Evolutionary conservation across 116 monocot species (phyloP), one percentile per base, ranked within the genome.

Genomic region (Cymodocea nodosa): DNA sequence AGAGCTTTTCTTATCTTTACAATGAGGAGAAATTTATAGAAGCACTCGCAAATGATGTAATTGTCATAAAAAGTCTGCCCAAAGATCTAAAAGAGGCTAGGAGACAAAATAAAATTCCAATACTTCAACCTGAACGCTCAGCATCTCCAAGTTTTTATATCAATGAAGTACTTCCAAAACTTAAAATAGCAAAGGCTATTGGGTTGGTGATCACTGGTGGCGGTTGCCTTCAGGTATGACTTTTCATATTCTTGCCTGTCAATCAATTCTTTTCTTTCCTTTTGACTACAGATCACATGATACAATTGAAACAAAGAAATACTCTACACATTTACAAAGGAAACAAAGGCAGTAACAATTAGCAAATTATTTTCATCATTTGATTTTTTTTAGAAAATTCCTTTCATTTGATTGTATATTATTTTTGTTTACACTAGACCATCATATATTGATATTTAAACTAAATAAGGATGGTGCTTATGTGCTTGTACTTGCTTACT

Each of bases 1-100:
- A 83, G 60, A 95, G 95, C 66, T 95, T 95, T 74, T 87, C 90
- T 56, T 95, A 90, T 85, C 59, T 95, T 70, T 95, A 83, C 69
- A 79, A 95, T 65, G 90, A 87, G 77, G 87, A 87, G 16, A 74
- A 83, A 49, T 95, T 95, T 77, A 87, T 95, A 67, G 75, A 81
- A 68, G 81, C 91, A 51, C 85, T 90, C 37, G 64, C 69, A 55
- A 83, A 82, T 71, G 95, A 95, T 83, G 74, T 95, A 35, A 54
- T 80, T 35, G 68, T 95, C 71, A 71, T 87, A 52, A 87, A 76
- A 71, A 87, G 78, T 69, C 71, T 95, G 61, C 91, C 95, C 52
- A 71, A 75, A 34, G 52, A 76, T 51, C 65, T 95, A 37, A 95
- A 85, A 59, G 83, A 87, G 59, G 90, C 76, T 23, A 87, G 95